Percentiles rank a stretch among this genome's conserved stretches.
Conservation (phyloP, 352 stramenopile species). For the Globisporangium nunn region DNA sequence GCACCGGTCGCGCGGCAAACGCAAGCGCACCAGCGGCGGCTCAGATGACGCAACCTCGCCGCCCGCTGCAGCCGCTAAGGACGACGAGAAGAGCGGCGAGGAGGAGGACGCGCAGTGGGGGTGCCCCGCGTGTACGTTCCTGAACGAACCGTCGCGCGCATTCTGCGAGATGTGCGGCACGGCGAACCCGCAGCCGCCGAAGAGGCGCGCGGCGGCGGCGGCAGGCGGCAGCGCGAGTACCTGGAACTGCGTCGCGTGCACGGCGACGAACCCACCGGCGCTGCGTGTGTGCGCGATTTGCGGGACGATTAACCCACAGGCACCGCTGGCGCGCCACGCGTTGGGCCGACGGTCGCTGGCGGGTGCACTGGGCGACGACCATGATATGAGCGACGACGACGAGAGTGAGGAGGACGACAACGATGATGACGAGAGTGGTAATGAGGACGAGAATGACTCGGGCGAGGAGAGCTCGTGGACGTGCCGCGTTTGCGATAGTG, state of each 20-base stretch:
- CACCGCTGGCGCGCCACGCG: conserved; percentile 11
- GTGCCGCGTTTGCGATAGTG: conserved; percentile 22
- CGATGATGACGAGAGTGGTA: conserved; percentile 11
- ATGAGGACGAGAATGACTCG: conserved; percentile 10
- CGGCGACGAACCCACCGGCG: conserved; percentile 50
- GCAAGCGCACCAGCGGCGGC: background rate
- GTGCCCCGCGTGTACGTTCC: conserved; percentile 63
- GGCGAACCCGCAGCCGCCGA: conserved; percentile 29
- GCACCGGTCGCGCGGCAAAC: background rate
- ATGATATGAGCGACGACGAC: conserved; percentile 18
- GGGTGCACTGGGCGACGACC: conserved; percentile 14
- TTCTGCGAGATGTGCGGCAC: conserved; percentile 80
- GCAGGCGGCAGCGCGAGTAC: conserved; percentile 14
- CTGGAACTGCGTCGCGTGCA: conserved; percentile 67
- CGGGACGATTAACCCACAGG: conserved; percentile 63
- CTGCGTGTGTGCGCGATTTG: conserved; percentile 49
- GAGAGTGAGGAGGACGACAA: conserved; percentile 23
- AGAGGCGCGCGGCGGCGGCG: background rate
- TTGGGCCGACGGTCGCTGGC: conserved; percentile 17
- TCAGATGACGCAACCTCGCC: background rate
- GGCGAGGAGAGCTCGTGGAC: conserved; percentile 20
- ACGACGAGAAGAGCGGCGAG: conserved; percentile 4
- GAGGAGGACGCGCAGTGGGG: conserved; percentile 26
- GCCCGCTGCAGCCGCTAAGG: no score
- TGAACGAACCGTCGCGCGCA: conserved; percentile 48